A percentile compares a stretch with the other conserved stretches of the same genome.
Conservation (phyloP, 2,329 filamentous ascomycete genomes). For the Aspergillus sp. region DNA sequence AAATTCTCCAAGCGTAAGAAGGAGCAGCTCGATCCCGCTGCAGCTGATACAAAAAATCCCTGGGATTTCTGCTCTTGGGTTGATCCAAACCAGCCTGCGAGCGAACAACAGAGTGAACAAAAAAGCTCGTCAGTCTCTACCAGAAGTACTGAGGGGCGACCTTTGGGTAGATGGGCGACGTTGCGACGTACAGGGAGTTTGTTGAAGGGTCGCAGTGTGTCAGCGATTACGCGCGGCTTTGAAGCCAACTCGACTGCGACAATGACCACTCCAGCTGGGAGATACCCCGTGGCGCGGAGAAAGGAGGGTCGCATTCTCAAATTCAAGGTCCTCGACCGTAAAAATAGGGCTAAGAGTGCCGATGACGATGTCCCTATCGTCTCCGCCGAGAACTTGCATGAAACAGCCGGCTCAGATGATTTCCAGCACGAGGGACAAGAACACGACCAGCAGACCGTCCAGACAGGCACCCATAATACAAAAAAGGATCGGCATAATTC, state of each 20-base stretch:
- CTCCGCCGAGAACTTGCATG: background rate
- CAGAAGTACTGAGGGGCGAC: conserved; percentile 6
- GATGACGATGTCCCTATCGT: conserved; percentile 1
- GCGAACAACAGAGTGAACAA: conserved; percentile 5
- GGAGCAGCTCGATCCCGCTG: conserved; percentile 2
- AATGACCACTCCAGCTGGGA: conserved; percentile 8
- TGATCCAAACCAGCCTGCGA: conserved; percentile 8
- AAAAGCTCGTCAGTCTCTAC: background rate
- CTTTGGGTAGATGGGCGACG: conserved; percentile 12
- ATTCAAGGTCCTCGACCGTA: conserved; percentile 12
- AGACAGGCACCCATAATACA: background rate
- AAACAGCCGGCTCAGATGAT: background rate
- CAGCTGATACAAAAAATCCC: conserved; percentile 9
- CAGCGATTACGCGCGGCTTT: conserved; percentile 15
- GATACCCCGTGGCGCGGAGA: conserved; percentile 15
- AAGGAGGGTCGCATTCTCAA: conserved; percentile 16
- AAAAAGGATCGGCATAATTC: background rate
- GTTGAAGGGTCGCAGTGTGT: conserved; percentile 17
- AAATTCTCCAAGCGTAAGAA: conserved; percentile 19
- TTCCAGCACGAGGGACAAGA: background rate
- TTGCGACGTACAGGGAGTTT: conserved; percentile 17
- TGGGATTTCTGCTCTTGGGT: conserved; percentile 22
- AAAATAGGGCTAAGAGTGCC: background rate
- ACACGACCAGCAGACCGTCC: background rate
- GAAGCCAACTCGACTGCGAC: conserved; percentile 15